Base-by-base conservation (phyloP, 805 yeast genomes). In the Pichia occidentalis region DNA sequence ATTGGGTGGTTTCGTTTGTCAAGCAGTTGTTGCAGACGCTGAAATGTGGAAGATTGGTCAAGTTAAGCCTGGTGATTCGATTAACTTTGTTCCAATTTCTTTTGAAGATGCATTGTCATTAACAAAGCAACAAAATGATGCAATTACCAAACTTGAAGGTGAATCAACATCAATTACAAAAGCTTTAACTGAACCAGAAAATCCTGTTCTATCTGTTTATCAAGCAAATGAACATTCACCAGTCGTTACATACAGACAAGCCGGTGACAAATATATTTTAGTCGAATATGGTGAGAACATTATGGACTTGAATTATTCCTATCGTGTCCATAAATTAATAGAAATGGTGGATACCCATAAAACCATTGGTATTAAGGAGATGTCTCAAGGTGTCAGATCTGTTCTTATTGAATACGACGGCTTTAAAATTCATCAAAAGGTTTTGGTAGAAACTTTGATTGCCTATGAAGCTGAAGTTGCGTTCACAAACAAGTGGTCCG, bases 21-120 rank as follows among this genome's bases (percentile, higher is more conserved):
- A 87, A 56, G 97, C 95, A 7, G 97, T 92, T 43, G 95, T 92
- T 47, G 84, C 86, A 11, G 94, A 87, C 54, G 85, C 94, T 28
- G 98, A 92, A 65, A 77, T 92, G 81, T 90, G 97, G 97, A 92
- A 92, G 67, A 84, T 92, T 56, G 98, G 98, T 32, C 97, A 90
- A 65, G 88, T 85, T 29, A 88, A 85, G 60, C 97, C 97, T 4
- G 97, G 97, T 54, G 97, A 92, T 54, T 51, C 60, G 33, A 77
- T 90, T 43, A 73, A 73, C 48, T 90, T 92, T 67, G 76, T 77
- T 40, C 95, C 97, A 25, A 70, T 92, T 30, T 52, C 76, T 12
- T 81, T 74, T 50, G 77, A 73, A 22, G 63, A 71, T 41, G 96
- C 97, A 6, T 66, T 82, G 47, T 58, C 58, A 13, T 65, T 88